These are phyloP conservation scores for Bacidia rubella DNA, from an alignment of 495 filamentous ascomycete genomes.

Conservation along the genomic window DNA sequence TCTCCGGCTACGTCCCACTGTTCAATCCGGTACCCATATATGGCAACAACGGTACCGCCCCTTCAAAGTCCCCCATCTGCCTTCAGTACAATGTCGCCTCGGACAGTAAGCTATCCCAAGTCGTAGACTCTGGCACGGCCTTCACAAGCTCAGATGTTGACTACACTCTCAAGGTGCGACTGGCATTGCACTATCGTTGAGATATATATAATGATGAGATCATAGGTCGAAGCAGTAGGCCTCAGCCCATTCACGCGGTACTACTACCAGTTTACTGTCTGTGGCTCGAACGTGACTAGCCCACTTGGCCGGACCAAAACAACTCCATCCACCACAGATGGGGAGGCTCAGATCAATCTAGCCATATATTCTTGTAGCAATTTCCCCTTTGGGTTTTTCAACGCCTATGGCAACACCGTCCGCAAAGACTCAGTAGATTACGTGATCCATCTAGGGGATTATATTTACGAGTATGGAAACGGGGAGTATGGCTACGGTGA, in stretches of 20 bases:
- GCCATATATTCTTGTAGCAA: constrained; percentile 47
- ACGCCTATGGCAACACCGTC: constrained; percentile 45
- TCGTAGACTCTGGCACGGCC: constrained; percentile 36
- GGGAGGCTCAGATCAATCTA: constrained; percentile 30
- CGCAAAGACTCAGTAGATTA: constrained; percentile 60
- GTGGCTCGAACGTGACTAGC: constrained; percentile 33
- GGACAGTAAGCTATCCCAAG: constrained; percentile 25
- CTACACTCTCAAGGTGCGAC: constrained; percentile 50
- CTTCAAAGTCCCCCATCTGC: constrained; percentile 44
- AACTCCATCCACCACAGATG: constrained; percentile 24
- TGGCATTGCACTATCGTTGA: not conserved
- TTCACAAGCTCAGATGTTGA: constrained; percentile 58
- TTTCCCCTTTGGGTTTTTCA: constrained; percentile 36
- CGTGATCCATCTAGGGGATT: constrained; percentile 53
- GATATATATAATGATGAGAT: constrained; percentile 3
- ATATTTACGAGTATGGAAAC: constrained; percentile 54
- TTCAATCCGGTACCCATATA: constrained; percentile 30
- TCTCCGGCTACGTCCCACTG: constrained; percentile 39
- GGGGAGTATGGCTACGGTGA: constrained; percentile 44
- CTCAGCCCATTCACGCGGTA: constrained; percentile 46
- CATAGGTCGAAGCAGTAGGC: constrained; percentile 43
- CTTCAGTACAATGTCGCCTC: constrained; percentile 40
- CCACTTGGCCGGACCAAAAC: constrained; percentile 44
- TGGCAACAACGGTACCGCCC: constrained; percentile 37
- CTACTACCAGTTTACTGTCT: constrained; percentile 45